Evolutionary conservation across 306 rosid genomes (phyloP).

Genomic region (Calophaca sinica): DNA sequence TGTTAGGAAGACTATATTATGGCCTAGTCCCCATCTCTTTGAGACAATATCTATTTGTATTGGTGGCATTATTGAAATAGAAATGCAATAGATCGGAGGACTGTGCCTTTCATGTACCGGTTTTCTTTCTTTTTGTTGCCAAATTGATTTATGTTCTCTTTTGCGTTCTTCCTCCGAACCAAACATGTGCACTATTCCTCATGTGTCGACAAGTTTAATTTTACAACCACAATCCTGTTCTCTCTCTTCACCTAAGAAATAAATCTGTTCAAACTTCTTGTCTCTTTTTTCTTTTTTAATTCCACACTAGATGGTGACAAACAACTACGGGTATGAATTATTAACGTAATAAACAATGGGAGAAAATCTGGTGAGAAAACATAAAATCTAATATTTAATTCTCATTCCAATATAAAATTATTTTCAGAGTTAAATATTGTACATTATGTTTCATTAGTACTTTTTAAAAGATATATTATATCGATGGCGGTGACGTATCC

Average conservation of each 20-base stretch:
- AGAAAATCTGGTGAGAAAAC: conserved; percentile 45
- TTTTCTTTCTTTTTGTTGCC: conserved; percentile 11
- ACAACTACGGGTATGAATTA: conserved; percentile 19
- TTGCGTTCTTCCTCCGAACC: conserved; percentile 4
- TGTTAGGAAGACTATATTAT: too few relatives aligned
- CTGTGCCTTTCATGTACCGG: background rate
- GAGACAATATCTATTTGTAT: too few relatives aligned
- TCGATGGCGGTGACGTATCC: background rate
- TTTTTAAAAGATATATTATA: conserved; percentile 23
- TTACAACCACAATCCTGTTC: conserved; percentile 13
- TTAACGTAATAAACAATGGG: conserved; percentile 2
- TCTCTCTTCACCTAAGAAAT: conserved; percentile 31
- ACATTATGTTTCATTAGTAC: background rate
- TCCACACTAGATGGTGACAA: conserved; percentile 31
- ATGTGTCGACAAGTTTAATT: conserved; percentile 49
- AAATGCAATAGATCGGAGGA: background rate
- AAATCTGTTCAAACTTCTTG: conserved; percentile 39
- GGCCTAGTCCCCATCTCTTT: too few relatives aligned
- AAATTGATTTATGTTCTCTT: background rate
- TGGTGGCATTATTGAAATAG: too few relatives aligned
- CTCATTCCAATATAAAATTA: background rate
- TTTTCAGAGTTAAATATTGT: background rate
- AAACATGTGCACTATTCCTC: conserved; percentile 42
- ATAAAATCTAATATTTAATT: conserved; percentile 53
- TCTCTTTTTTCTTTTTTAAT: conserved; percentile 33